phyloP scores from a whole-genome alignment of 2,329 filamentous ascomycete species.

The Pyrenophora graminea region DNA sequence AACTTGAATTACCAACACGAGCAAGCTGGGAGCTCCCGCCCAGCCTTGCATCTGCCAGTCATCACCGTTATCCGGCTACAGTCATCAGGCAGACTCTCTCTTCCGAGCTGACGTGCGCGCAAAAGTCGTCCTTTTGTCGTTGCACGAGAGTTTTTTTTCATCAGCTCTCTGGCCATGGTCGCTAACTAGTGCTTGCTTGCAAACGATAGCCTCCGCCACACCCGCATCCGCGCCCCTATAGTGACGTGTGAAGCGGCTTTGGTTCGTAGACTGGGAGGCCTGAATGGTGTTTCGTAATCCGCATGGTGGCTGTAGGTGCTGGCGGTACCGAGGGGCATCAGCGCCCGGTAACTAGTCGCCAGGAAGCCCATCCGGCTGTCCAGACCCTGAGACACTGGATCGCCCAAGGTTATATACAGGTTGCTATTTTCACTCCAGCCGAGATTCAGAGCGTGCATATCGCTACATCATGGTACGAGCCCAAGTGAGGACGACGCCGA shows the following conservation, averaged over 20 bases:
- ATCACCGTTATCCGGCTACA: too few relatives aligned
- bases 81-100: not conserved
- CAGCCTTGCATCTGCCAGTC: slow-evolving; percentile 1
- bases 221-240: too few relatives aligned
- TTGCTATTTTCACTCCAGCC: slow-evolving; percentile 1
- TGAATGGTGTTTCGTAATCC: not conserved
- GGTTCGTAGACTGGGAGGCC: not conserved
- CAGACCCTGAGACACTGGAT: not conserved
- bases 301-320: not conserved
- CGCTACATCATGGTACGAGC: not conserved
- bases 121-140: too few relatives aligned
- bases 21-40: not conserved
- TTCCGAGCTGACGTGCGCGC: too few relatives aligned
- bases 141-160: too few relatives aligned
- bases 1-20: slow-evolving; percentile 28
- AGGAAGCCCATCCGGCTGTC: not conserved
- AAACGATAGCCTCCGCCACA: too few relatives aligned
- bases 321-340: not conserved
- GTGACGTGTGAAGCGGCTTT: too few relatives aligned
- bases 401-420: not conserved
- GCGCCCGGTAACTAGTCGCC: not conserved
- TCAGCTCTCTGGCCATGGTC: too few relatives aligned
- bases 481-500: not conserved
- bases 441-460: not conserved
- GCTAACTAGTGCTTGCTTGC: too few relatives aligned